Conservation (phyloP, 192 early-diverging fungal species). For the Neocallimastix lanati region DNA sequence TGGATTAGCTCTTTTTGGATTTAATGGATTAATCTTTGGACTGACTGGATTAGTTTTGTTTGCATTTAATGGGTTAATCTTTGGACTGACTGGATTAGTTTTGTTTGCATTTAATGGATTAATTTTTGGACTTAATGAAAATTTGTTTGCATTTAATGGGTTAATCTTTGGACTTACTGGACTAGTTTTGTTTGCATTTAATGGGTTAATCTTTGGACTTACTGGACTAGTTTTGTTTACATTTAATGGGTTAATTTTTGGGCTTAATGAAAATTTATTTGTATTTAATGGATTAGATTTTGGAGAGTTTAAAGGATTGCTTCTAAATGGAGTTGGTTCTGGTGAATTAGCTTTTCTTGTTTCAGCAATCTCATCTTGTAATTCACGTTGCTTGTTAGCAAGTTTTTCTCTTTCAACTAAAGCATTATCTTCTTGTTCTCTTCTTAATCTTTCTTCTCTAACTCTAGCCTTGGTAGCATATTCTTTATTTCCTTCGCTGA, state of each 20-base stretch:
- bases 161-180: not conserved
- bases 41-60: too few species aligned
- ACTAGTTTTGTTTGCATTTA: not conserved
- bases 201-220: not conserved
- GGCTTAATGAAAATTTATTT: too few species aligned
- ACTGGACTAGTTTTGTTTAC: not conserved
- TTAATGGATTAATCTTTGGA: too few species aligned
- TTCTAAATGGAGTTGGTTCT: too few species aligned
- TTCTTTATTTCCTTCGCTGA: not conserved
- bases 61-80: not conserved
- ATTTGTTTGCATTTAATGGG: not conserved
- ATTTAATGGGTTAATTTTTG: not conserved
- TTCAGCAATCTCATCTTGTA: not conserved
- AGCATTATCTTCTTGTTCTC: not conserved
- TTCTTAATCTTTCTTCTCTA: not conserved
- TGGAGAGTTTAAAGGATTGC: too few species aligned
- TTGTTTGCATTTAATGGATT: not conserved
- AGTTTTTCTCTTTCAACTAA: not conserved
- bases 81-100: not conserved
- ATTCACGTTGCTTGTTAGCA: not conserved
- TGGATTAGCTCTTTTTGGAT: not conserved
- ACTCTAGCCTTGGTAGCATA: not conserved
- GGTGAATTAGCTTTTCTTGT: not conserved
- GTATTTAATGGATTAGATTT: not conserved
- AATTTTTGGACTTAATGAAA: not conserved